Percentiles rank a stretch among this genome's conserved stretches.
phyloP scores from a whole-genome alignment of 139 green algal genomes.

The Picochlorum sp. region DNA sequence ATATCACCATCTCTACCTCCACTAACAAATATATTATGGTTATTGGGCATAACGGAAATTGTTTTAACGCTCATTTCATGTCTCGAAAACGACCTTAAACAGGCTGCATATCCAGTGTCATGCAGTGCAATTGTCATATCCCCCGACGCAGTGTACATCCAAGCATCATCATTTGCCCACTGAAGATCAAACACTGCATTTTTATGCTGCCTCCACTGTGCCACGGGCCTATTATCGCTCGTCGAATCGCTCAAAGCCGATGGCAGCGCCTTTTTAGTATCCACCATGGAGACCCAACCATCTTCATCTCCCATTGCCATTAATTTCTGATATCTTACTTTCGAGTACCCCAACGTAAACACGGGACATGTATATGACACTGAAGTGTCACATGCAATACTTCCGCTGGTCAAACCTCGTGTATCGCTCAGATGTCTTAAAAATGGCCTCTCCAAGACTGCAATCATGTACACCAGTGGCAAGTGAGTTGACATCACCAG shows the following conservation, averaged over 20 bases:
- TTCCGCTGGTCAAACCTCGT: neutral
- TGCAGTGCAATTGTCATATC: constrained; percentile 56
- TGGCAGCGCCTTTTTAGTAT: constrained; percentile 28
- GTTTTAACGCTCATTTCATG: constrained; percentile 64
- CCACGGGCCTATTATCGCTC: constrained; percentile 13
- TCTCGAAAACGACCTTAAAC: constrained; percentile 31
- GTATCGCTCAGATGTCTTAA: neutral
- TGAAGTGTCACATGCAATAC: neutral
- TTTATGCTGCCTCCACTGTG: constrained; percentile 55
- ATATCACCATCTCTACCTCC: constrained; percentile 54
- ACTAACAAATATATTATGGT: constrained; percentile 53
- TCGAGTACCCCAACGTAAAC: neutral
- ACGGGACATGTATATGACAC: neutral
- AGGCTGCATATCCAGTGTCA: constrained; percentile 36
- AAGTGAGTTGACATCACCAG: neutral
- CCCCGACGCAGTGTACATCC: constrained; percentile 61
- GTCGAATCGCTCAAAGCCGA: constrained; percentile 8
- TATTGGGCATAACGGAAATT: constrained; percentile 20
- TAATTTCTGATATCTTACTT: constrained; percentile 17
- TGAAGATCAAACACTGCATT: constrained; percentile 76
- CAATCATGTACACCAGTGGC: neutral
- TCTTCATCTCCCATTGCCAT: constrained; percentile 70
- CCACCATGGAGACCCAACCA: constrained; percentile 53
- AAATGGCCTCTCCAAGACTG: neutral
- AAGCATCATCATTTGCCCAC: constrained; percentile 50